Base-by-base conservation (phyloP, 2,329 filamentous ascomycete genomes). In the Trichoderma pleuroti region DNA sequence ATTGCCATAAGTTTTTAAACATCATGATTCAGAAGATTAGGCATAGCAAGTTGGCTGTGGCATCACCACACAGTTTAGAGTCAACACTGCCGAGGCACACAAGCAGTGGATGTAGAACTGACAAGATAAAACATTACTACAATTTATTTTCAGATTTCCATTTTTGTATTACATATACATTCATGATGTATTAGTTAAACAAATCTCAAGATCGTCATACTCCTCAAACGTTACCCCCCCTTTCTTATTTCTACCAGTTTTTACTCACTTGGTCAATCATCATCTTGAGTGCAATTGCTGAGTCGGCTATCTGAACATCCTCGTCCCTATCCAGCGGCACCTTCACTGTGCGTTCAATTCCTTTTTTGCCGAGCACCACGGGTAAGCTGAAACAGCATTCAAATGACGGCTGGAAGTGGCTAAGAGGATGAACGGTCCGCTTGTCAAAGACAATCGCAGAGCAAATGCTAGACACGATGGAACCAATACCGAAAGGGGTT, bases 361-460 rank as follows among this genome's bases (percentile, higher is more conserved):
- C 85, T 61, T 80, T 78, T 39, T 84, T 78, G 0, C 85, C 85
- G 3, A 87, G 72, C 0, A 86, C 80, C 2, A 80, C 85, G 1
- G 84, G 85, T 78, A 85, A 79, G 39, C 82, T 85, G 57, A 87
- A 78, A 76, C 84, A 87, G 68, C 84, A 85, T 1, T 80, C 81
- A 7, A 83, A 79, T 1, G 84, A 80, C 4, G 82, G 78, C 60
- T 84, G 82, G 75, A 81, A 86, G 74, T 86, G 84, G 66, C 84
- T 86, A 56, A 87, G 73, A 1, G 84, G 83, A 3, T 81, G 77
- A 21, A 87, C 80, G 46, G 83, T 81, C 11, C 80, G 80, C 70
- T 82, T 79, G 74, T 87, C 85, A 59, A 81, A 81, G 14, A 86
- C 75, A 16, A 87, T 84, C 14, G 84, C 84, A 70, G 82, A 81